Conservation (phyloP, 345 rosid species). For the Acer saccharum region DNA sequence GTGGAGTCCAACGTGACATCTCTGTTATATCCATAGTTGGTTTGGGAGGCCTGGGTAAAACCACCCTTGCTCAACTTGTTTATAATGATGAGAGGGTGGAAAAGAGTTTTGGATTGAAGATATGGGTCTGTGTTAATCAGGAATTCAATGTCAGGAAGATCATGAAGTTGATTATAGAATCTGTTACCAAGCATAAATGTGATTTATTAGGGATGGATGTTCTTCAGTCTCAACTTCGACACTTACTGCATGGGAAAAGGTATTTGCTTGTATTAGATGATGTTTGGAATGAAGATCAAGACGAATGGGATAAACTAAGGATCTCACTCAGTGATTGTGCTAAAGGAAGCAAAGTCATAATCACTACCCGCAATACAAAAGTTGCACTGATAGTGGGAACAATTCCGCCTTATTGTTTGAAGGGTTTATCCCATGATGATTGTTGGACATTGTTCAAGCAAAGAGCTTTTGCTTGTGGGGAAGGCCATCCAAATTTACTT, state of each 20-base stretch:
- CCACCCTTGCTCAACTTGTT: constrained; percentile 26
- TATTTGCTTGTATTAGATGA: constrained; percentile 30
- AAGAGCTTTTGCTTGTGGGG: constrained; percentile 16
- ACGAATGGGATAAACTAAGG: constrained; percentile 22
- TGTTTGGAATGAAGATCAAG: constrained; percentile 26
- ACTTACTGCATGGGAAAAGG: constrained; percentile 11
- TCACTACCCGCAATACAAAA: constrained; percentile 23
- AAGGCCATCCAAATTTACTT: neutral
- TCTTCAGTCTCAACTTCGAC: constrained; percentile 18
- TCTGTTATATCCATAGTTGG: constrained; percentile 23
- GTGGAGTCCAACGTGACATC: neutral
- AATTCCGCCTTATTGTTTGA: neutral
- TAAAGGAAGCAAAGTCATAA: constrained; percentile 21
- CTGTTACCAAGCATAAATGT: neutral
- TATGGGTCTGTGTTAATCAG: constrained; percentile 26
- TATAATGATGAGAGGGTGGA: constrained; percentile 20
- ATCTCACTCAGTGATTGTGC: constrained; percentile 4
- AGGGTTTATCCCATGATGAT: constrained; percentile 15
- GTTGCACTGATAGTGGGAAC: constrained; percentile 16
- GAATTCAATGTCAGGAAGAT: constrained; percentile 14
- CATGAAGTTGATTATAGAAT: constrained; percentile 3
- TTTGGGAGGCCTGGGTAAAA: constrained; percentile 29
- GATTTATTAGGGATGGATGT: constrained; percentile 17
- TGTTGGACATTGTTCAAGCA: constrained; percentile 29
- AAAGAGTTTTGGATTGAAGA: constrained; percentile 16